These are phyloP conservation scores for Paraleonurus japonicus DNA, from an alignment of 257 asterid species.

Conservation along the genomic window DNA sequence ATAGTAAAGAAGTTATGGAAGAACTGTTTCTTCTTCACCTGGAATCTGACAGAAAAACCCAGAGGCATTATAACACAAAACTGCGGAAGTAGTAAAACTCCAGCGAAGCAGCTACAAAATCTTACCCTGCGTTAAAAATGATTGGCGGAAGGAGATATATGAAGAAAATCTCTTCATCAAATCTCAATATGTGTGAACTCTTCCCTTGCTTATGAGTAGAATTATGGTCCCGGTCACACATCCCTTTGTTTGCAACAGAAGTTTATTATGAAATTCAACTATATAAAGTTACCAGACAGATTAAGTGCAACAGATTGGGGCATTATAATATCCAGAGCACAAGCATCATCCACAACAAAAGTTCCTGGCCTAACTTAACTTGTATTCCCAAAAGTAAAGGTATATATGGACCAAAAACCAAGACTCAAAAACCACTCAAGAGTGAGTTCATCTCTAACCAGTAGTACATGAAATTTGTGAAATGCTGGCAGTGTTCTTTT, in stretches of 20 bases:
- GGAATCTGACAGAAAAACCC: conserved; percentile 54
- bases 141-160: conserved; percentile 91
- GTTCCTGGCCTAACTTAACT: no score
- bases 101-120: not conserved
- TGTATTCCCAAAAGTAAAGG: no score
- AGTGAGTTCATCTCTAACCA: not conserved
- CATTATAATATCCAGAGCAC: not conserved
- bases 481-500: no score
- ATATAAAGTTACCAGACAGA: not conserved
- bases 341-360: not conserved
- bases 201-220: conserved; percentile 68
- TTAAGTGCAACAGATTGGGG: not conserved
- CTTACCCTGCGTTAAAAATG: conserved; percentile 94
- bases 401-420: no score
- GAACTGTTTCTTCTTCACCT: conserved; percentile 97
- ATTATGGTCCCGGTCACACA: conserved; percentile 57
- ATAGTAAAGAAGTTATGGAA: conserved; percentile 93
- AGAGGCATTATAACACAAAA: not conserved
- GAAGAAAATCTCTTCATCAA: conserved; percentile 87
- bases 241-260: conserved; percentile 44
- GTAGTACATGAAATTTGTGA: not conserved
- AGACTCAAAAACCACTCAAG: not conserved
- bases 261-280: not conserved
- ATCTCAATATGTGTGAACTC: conserved; percentile 79
- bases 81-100: not conserved